Base-by-base conservation (phyloP, 1,284 basidiomycete genomes). In the Ustilago hordei region DNA sequence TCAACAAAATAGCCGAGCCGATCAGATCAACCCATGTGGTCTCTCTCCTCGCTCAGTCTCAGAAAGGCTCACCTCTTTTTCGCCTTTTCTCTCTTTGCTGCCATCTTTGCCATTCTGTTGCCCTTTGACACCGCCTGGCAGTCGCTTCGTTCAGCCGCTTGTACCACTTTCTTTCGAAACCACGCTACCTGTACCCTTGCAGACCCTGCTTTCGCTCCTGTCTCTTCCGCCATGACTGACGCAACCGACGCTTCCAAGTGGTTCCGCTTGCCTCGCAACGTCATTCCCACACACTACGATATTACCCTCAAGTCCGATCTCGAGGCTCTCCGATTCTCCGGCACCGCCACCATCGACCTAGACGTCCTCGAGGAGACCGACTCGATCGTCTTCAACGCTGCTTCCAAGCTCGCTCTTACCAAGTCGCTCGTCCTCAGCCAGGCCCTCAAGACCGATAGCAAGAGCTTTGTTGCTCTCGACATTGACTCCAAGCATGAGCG, bases 261-360 rank as follows among this genome's bases (percentile, higher is more conserved):
- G 81, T 93, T 92, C 86, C 91, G 93, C 78, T 90, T 96, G 57
- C 93, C 93, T 12, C 90, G 89, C 11, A 88, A 91, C 79, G 91
- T 94, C 67, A 90, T 89, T 78, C 92, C 94, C 23, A 89, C 87
- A 32, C 93, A 95, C 87, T 98, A 97, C 87, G 93, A 89, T 81
- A 87, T 97, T 59, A 92, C 91, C 55, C 88, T 96, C 87, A 92
- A 90, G 85, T 83, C 95, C 3, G 93, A 96, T 87, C 90, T 98
- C 60, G 89, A 92, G 70, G 89, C 89, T 31, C 88, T 90, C 60
- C 89, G 87, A 23, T 98, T 95, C 85, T 89, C 91, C 45, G 95
- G 95, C 48, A 89, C 92, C 65, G 93, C 92, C 36, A 90, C 91
- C 80, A 91, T 95, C 81, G 93, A 92, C 79, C 88, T 98, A 68